Evolutionary conservation across 441 rosid species (phyloP), one percentile per base, ranked within the genome.

Genomic region (Pelargonium cotyledonis): DNA sequence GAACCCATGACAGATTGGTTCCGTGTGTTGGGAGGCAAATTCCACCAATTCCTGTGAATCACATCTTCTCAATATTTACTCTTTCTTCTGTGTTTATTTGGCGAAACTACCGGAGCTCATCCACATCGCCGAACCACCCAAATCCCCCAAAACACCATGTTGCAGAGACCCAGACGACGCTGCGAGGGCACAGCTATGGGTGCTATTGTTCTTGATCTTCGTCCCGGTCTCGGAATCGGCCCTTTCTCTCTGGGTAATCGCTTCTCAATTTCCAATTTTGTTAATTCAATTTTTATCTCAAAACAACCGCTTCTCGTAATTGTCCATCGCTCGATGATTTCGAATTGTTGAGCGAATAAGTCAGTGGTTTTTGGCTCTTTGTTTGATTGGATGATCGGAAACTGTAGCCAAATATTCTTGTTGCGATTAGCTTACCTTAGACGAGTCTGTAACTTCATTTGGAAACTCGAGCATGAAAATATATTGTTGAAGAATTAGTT

Each of bases 141-240:
- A 61, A 16, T n/a, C 69, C 72, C 21, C 43, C 68, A 16, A 58
- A 23, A 31, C 47, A 68, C 38, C 31, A 83, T 80, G 90, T 74
- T 79, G 85, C 97, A 85, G 84, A 82, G 95, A 70, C 80, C 88
- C 15, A 79, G 88, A 35, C 87, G 90, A 63, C 95, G 97, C 63
- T 91, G 89, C 72, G 98, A 94, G 80, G 96, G 98, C 79, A 89
- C 97, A 7, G 97, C 98, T 71, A 93, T 93, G 96, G 97, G 98
- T 69, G 90, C 88, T 74, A 88, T 90, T 75, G 88, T 84, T 23
- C 89, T 94, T 83, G 98, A 94, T 83, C 97, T 94, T 80, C 90
- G 87, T 0, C 97, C 97, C 41, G 97, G 98, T 63, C 80, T 82
- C 65, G 98, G 92, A n/a, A 81, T 91, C 85, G 97, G 98, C 14